Evolutionary conservation across 192 early-diverging fungal genomes (phyloP).

Genomic region (Spizellomyces sp.): DNA sequence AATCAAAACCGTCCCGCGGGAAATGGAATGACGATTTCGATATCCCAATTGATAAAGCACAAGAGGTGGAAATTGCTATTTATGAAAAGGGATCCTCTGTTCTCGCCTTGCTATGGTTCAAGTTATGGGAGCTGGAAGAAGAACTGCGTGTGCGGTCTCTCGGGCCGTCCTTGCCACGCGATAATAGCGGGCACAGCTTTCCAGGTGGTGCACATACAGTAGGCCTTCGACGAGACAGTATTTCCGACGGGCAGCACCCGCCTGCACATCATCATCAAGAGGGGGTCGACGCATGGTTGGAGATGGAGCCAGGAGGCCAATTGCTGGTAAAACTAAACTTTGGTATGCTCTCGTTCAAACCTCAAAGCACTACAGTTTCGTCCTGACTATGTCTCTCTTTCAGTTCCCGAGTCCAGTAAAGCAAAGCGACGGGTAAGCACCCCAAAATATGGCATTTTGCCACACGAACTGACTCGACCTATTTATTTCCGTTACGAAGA

Average conservation of each 20-base stretch:
- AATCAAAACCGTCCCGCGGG: slow-evolving; percentile 60
- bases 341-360: too few relatives aligned
- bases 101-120: slow-evolving; percentile 90
- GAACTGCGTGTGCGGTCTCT: slow-evolving; percentile 47
- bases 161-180: slow-evolving; percentile 2
- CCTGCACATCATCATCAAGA: background rate
- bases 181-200: slow-evolving; percentile 38
- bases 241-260: background rate
- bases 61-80: slow-evolving; percentile 90
- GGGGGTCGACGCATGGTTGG: slow-evolving; percentile 75
- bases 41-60: slow-evolving; percentile 84
- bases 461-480: too few relatives aligned
- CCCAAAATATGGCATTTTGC: too few relatives aligned
- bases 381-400: too few relatives aligned
- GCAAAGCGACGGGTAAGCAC: too few relatives aligned
- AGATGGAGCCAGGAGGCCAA: slow-evolving; percentile 91
- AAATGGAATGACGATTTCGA: slow-evolving; percentile 89
- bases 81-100: slow-evolving; percentile 78
- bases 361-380: slow-evolving; percentile 49
- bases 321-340: slow-evolving; percentile 71
- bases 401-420: too few relatives aligned
- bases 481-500: background rate
- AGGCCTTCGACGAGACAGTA: background rate
- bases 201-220: background rate
- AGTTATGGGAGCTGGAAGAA: slow-evolving; percentile 90